phyloP scores from a whole-genome alignment of 2,329 filamentous ascomycete species.

The Fusarium floridanum region DNA sequence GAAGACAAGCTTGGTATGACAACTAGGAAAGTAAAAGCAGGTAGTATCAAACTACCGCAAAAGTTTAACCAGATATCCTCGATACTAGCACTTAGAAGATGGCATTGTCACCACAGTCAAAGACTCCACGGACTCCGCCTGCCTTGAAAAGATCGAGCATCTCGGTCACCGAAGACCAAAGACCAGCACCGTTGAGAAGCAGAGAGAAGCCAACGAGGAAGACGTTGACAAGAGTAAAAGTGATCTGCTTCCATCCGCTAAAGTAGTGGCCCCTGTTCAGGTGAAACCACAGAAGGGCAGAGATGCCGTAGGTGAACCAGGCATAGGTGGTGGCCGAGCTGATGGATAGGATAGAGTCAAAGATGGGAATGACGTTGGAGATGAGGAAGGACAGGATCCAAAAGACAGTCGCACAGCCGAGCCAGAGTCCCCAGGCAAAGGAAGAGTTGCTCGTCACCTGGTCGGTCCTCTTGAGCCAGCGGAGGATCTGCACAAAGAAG shows the following conservation, averaged over 20 bases:
- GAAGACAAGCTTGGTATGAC: neutral
- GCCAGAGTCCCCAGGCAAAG: slow-evolving; percentile 36
- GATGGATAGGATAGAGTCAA: slow-evolving; percentile 38
- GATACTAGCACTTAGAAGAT: neutral
- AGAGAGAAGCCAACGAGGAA: slow-evolving; percentile 23
- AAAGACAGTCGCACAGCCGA: slow-evolving; percentile 29
- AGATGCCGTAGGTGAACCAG: slow-evolving; percentile 35
- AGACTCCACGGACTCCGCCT: slow-evolving; percentile 4
- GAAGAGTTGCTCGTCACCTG: slow-evolving; percentile 7
- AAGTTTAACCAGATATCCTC: neutral
- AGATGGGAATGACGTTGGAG: slow-evolving; percentile 39
- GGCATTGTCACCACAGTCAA: slow-evolving; percentile 11
- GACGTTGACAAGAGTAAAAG: slow-evolving; percentile 22
- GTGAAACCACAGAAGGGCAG: slow-evolving; percentile 25
- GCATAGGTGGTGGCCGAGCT: slow-evolving; percentile 28
- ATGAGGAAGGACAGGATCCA: slow-evolving; percentile 34
- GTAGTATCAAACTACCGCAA: neutral
- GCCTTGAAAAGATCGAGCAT: slow-evolving; percentile 13
- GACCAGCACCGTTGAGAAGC: slow-evolving; percentile 26
- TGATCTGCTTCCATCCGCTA: slow-evolving; percentile 30
- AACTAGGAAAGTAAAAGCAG: neutral
- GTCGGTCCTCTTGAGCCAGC: neutral
- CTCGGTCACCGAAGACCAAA: slow-evolving; percentile 24
- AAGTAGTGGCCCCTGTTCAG: slow-evolving; percentile 18
- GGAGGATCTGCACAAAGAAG: neutral